phyloP scores from a whole-genome alignment of 2,329 filamentous ascomycete species.

The Cercospora sp. region DNA sequence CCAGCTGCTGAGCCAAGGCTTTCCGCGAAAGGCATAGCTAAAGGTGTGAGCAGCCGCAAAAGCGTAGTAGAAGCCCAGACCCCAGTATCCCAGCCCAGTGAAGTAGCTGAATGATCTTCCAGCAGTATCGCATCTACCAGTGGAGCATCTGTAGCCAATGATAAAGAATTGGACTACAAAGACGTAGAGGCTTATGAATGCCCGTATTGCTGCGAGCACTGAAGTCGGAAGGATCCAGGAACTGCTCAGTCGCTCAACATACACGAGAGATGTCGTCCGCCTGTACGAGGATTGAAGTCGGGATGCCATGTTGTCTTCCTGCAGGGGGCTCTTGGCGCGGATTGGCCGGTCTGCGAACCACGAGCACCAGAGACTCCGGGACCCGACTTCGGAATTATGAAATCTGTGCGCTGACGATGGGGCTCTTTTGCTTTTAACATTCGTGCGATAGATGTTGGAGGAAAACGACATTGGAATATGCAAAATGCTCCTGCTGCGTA shows the following conservation, averaged over 20 bases:
- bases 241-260: constrained; percentile 63
- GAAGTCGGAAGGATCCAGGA: constrained; percentile 76
- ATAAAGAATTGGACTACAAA: constrained; percentile 69
- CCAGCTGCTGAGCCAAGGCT: constrained; percentile 43
- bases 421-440: not conserved
- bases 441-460: not conserved
- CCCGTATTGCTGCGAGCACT: constrained; percentile 60
- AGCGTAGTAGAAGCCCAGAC: constrained; percentile 75
- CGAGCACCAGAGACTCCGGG: not conserved
- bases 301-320: not conserved
- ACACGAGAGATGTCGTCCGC: constrained; percentile 18
- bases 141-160: constrained; percentile 65
- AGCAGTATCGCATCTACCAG: constrained; percentile 51
- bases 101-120: constrained; percentile 74
- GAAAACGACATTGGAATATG: not conserved
- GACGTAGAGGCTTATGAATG: constrained; percentile 60
- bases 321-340: not conserved
- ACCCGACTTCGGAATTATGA: not conserved
- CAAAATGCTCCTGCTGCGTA: not conserved
- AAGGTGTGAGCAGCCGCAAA: constrained; percentile 68
- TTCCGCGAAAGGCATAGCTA: constrained; percentile 56
- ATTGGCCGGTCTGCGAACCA: not conserved
- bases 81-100: constrained; percentile 80
- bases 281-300: constrained; percentile 17
- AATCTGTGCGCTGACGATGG: not conserved